Evolutionary conservation across 805 yeast species (phyloP), one percentile per base, ranked within the genome.

Genomic region (Metschnikowia lunata): DNA sequence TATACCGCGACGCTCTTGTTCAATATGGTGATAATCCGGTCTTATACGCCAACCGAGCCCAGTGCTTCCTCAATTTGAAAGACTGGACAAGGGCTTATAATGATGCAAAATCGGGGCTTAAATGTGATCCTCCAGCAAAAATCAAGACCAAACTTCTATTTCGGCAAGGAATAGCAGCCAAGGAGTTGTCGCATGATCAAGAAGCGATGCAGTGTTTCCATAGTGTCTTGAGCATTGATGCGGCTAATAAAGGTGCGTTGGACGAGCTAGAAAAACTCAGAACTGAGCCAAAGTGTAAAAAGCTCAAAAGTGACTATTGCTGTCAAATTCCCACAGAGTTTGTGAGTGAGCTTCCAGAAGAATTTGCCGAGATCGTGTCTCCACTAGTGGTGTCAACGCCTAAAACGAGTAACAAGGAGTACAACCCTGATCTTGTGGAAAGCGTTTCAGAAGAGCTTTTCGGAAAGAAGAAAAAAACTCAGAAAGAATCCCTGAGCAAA

Each of bases 11-110:
- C 39, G 88, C 90, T 3, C 68, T 82, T 31, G 62, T 62, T 8
- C 29, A 69, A 13, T 77, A 77, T 39, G 73, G 80, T 0, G 31
- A 51, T 0, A 77, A 79, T 47, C 74, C 89, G 0, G 72, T 82
- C 0, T 64, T 80, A 1, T 80, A 72, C 56, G 76, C 90, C n/a
- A 85, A 85, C 56, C 63, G 84, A 36, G 85, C 93, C 0, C 79
- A 80, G 67, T 71, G 87, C n/a, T 71, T 75, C 49, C 57, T 83
- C 34, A 79, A 80, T 45, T 57, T 80, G 4, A 54, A 64, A 6
- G 72, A 74, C 29, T 80, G 75, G 71, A 53, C 60, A 2, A 62
- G 74, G 13, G 86, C 83, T 2, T 54, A 75, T 3, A 57, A 60
- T 14, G 80, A 76, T 45, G 75, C 85, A 47, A 59, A 72, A 9